A percentile compares a stretch with the other conserved stretches of the same genome.
Conservation (phyloP, 352 stramenopile genomes). For the Pythium angustatum region DNA sequence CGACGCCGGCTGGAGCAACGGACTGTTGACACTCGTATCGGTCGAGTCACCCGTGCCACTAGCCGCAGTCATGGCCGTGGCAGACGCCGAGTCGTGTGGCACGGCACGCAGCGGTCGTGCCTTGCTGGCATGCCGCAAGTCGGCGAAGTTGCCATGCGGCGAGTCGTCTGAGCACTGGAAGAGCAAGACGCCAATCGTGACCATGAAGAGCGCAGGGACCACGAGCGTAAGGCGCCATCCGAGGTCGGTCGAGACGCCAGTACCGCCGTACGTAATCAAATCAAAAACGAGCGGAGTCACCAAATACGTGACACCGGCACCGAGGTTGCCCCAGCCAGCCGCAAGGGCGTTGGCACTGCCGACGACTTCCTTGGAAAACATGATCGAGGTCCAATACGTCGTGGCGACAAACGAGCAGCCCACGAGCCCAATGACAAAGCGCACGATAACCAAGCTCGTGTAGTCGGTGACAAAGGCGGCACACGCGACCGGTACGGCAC, state of each 20-base stretch:
- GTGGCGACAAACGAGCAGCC: slow-evolving; percentile 93
- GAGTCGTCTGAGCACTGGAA: slow-evolving; percentile 89
- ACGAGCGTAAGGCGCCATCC: slow-evolving; percentile 91
- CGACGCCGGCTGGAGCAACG: slow-evolving; percentile 18
- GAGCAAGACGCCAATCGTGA: slow-evolving; percentile 65
- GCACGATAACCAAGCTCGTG: slow-evolving; percentile 70
- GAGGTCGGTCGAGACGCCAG: slow-evolving; percentile 55
- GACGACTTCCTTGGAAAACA: slow-evolving; percentile 93
- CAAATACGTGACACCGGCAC: slow-evolving; percentile 87
- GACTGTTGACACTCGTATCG: not conserved
- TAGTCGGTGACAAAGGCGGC: slow-evolving; percentile 84
- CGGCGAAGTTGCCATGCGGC: slow-evolving; percentile 90
- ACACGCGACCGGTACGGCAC: slow-evolving; percentile 82
- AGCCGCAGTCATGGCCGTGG: not conserved
- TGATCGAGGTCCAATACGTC: slow-evolving; percentile 92
- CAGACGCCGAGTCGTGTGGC: not conserved
- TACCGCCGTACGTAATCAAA: slow-evolving; percentile 62
- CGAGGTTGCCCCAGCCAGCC: slow-evolving; percentile 93
- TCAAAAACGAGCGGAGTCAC: slow-evolving; percentile 89
- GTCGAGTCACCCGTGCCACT: slow-evolving; percentile 18
- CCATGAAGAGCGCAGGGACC: slow-evolving; percentile 85
- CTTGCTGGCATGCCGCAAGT: slow-evolving; percentile 48
- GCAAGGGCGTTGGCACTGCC: slow-evolving; percentile 92
- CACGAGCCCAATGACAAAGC: slow-evolving; percentile 95
- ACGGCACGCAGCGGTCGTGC: not conserved